Evolutionary conservation across 1,284 basidiomycete species (phyloP).

Genomic region (Leccinum pachyderme): DNA sequence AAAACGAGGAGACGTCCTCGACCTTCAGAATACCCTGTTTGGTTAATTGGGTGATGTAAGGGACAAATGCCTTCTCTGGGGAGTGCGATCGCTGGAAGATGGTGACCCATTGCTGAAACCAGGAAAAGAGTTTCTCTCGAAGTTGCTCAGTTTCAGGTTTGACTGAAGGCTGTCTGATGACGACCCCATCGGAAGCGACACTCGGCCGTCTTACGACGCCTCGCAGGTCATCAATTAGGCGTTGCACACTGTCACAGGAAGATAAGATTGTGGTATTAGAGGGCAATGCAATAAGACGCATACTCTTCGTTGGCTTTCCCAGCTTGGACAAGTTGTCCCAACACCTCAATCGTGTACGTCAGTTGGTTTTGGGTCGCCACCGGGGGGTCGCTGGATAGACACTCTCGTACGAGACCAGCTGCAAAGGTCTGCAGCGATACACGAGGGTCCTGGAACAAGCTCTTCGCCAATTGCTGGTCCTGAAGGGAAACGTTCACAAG

Average conservation of each 20-base stretch:
- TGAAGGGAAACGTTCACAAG: conserved; percentile 80
- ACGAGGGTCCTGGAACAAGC: conserved; percentile 77
- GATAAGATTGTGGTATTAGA: conserved; percentile 10
- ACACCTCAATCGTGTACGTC: conserved; percentile 77
- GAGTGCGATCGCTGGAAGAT: conserved; percentile 90
- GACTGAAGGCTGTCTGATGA: conserved; percentile 46
- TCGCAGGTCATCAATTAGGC: conserved; percentile 71
- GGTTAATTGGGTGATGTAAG: conserved; percentile 95
- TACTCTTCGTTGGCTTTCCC: conserved; percentile 83
- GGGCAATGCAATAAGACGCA: conserved; percentile 31
- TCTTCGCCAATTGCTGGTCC: conserved; percentile 91
- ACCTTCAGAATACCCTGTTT: conserved; percentile 96
- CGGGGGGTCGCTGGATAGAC: conserved; percentile 76
- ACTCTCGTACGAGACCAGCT: conserved; percentile 84
- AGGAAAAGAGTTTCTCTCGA: conserved; percentile 67
- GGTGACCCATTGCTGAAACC: conserved; percentile 93
- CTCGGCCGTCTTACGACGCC: conserved; percentile 48
- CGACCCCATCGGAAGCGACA: conserved; percentile 35
- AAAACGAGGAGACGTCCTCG: conserved; percentile 95
- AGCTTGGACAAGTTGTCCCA: conserved; percentile 69
- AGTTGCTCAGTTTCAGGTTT: conserved; percentile 72
- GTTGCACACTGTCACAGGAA: conserved; percentile 43
- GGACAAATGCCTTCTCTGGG: conserved; percentile 93
- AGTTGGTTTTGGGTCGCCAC: conserved; percentile 81
- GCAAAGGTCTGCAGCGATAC: conserved; percentile 82